Conservation (phyloP, 805 yeast species). For the Ogataea sp. region DNA sequence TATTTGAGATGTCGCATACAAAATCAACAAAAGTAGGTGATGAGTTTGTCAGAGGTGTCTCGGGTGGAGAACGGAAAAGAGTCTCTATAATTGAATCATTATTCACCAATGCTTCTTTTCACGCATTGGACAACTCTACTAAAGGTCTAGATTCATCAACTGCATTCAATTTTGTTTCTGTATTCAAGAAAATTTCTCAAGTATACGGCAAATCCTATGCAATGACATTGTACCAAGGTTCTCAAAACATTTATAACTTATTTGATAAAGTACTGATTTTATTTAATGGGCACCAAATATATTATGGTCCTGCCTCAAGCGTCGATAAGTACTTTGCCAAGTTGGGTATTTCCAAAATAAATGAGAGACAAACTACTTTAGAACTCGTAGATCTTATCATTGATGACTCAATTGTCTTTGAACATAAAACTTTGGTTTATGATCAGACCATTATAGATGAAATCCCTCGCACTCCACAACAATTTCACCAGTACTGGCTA, state of each 20-base stretch:
- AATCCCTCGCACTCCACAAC: conserved; percentile 56
- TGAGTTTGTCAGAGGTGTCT: conserved; percentile 50
- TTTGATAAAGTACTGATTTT: conserved; percentile 58
- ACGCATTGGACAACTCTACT: conserved; percentile 77
- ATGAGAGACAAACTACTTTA: conserved; percentile 13
- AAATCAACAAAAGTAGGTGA: conserved; percentile 37
- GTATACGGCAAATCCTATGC: conserved; percentile 8
- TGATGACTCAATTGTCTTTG: conserved; percentile 7
- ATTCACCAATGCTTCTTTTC: conserved; percentile 53
- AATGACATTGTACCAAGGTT: conserved; percentile 38
- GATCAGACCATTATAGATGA: conserved; percentile 9
- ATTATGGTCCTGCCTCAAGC: conserved; percentile 47
- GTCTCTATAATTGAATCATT: conserved; percentile 77
- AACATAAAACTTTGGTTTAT: conserved; percentile 15
- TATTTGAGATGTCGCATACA: conserved; percentile 55
- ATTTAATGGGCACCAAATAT: conserved; percentile 55
- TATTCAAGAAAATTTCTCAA: conserved; percentile 37
- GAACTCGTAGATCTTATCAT: conserved; percentile 18
- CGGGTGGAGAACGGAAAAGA: conserved; percentile 84
- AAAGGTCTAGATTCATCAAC: conserved; percentile 83
- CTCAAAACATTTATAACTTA: conserved; percentile 54
- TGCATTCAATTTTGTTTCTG: conserved; percentile 65
- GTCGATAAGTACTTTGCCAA: conserved; percentile 52
- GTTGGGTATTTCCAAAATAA: conserved; percentile 43
- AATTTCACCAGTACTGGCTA: conserved; percentile 54